Evolutionary conservation across 371 early-diverging fungal species (phyloP), one percentile per base, ranked within the genome.

Genomic region (Mucor plumbeus): DNA sequence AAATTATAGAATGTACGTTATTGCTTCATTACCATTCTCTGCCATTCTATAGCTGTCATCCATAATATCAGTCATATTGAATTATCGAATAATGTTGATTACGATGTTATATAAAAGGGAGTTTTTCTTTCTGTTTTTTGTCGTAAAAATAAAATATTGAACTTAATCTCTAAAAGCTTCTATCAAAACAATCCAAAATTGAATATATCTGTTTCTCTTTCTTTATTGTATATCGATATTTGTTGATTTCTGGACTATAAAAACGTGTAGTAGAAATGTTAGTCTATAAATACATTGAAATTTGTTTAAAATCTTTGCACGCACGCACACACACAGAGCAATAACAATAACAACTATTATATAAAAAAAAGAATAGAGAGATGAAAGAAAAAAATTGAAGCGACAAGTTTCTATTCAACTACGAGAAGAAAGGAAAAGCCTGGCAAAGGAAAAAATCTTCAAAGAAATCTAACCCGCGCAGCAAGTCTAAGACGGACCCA

Each of bases 1-100:
- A 40, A 40, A 62, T 39, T 21, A 58, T 31, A 31, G 31, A 26
- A 53, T 26, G 3, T 53, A 21, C 31, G 53, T 10, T 10, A 33
- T 63, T 19, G 11, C 9, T 39, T 36, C 50, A 11, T 71, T 66
- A 81, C 82, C 82, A 67, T 75, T 73, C 57, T 79, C 76, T 61
- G 75, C 76, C 82, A 81, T 77, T 66, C 64, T 59, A 59, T 77
- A 81, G 47, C 69, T 75, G 56, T 81, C 82, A 40, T 81, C 79
- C 73, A 77, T 78, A 54, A 76, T 67, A 43, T 79, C 74, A 43
- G 80, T 75, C 80, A 80, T 50, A 11, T 50, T 50, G 50, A 26
- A 26, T 50, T 50, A 50, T 50, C 10, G 3, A 39, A 21, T 53
- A 34, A 10, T 55, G 55, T 31, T 54, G 54, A 33, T 13, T 10